phyloP scores from a whole-genome alignment of 768 basidiomycete genomes.

The Tulasnella sp. region DNA sequence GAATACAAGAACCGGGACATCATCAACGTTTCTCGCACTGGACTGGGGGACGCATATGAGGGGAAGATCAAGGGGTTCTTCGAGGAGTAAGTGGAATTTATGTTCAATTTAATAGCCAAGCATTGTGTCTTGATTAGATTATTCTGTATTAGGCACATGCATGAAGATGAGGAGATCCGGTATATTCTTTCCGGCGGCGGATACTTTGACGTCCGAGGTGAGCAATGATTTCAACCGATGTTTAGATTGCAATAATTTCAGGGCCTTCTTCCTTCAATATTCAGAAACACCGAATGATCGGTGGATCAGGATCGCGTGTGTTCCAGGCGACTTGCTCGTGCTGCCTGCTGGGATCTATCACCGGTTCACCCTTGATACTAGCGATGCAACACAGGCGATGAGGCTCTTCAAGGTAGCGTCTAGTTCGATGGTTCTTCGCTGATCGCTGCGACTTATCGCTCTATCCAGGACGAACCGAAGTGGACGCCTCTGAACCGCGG shows the following conservation, averaged over 20 bases:
- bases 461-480: conserved; percentile 71
- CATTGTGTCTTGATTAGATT: not conserved
- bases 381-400: conserved; percentile 61
- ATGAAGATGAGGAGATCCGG: conserved; percentile 92
- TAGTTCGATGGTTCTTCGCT: too few species aligned
- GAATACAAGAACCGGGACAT: conserved; percentile 77
- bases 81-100: conserved; percentile 51
- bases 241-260: not conserved
- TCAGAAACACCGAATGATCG: conserved; percentile 55
- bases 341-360: conserved; percentile 90
- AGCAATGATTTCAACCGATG: conserved; percentile 19
- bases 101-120: not conserved
- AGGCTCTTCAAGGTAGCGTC: conserved; percentile 67
- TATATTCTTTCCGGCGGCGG: conserved; percentile 80
- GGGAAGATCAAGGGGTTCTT: conserved; percentile 73
- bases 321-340: conserved; percentile 73
- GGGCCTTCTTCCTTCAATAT: too few species aligned
- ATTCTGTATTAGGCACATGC: conserved; percentile 55
- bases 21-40: conserved; percentile 66
- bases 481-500: conserved; percentile 72
- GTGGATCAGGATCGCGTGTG: conserved; percentile 75
- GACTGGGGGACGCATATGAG: conserved; percentile 77
- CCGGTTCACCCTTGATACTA: conserved; percentile 80
- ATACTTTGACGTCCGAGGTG: conserved; percentile 86
- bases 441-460: not conserved